Percentiles rank a stretch among this genome's conserved stretches.
phyloP scores from a whole-genome alignment of 2,329 filamentous ascomycete species.

The Penicillium sp. region DNA sequence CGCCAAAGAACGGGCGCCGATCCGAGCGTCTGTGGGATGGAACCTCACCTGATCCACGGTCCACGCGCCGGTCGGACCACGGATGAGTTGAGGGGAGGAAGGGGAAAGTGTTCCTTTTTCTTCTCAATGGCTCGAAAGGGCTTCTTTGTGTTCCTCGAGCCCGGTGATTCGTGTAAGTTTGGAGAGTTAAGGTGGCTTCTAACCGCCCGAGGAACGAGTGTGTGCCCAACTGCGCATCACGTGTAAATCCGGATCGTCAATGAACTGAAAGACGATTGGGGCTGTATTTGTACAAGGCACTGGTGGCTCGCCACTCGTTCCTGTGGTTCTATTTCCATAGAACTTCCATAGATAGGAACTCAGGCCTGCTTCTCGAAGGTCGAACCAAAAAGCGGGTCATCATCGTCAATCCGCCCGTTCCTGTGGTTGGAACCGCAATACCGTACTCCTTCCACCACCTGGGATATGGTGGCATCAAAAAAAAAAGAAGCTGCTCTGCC shows the following conservation, averaged over 20 bases:
- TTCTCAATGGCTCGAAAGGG: too few species aligned
- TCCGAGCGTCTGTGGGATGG: constrained; percentile 2
- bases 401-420: constrained; percentile 12
- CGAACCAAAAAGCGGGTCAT: not conserved
- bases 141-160: too few species aligned
- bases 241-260: not conserved
- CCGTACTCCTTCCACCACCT: not conserved
- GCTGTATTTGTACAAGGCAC: not conserved
- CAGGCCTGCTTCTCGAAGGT: not conserved
- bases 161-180: too few species aligned
- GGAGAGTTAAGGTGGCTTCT: not conserved
- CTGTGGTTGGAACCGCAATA: constrained; percentile 22
- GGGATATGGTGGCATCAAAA: not conserved
- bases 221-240: not conserved
- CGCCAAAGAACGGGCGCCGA: constrained; percentile 2
- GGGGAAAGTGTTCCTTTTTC: not conserved
- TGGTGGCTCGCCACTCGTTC: not conserved
- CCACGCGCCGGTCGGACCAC: not conserved
- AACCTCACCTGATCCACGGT: constrained; percentile 7
- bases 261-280: not conserved
- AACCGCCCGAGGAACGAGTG: not conserved
- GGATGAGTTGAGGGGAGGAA: not conserved
- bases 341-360: not conserved
- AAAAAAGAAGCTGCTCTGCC: not conserved
- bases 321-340: not conserved